Base-by-base conservation (phyloP, 2,329 filamentous ascomycete genomes). In the Rhynchosporium agropyri region DNA sequence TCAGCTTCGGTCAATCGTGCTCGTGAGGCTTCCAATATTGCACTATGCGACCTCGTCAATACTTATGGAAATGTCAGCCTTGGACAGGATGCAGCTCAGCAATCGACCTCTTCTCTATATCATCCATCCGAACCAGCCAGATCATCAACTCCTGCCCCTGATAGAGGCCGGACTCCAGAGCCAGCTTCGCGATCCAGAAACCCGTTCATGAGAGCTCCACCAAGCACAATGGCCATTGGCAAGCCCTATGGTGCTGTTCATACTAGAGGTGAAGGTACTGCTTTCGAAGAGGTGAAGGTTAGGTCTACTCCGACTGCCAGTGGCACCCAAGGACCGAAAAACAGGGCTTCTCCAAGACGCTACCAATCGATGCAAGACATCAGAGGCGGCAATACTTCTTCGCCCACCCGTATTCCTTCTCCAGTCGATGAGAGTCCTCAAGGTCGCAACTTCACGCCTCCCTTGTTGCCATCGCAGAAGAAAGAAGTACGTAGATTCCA, bases 401-500 rank as follows among this genome's bases (percentile, higher is more conserved):
- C 57, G 4, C 57, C 66, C n/a, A 58, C 60, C 36, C 64, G 53
- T 10, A 66, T 65, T 51, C 53, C 65, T n/a, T 58, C 50, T 15
- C 63, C 46, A 53, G 29, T 43, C 59, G 57, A 8, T 3, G 58
- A 60, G 28, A 29, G 26, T 5, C 45, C 45, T 10, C 54, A 46
- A 9, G 31, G 61, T 15, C 64, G 67, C 3, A 63, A 67, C 60
- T 60, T 68, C 4, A 63, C 50, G 28, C 58, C 64, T 26, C 68
- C 69, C 26, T 53, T 66, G 5, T 53, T 64, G 26, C 38, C 46
- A 20, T 53, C 54, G 12, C 57, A 63, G 15, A 64, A 64, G 31
- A 67, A 68, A 49, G 67, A 70, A 61, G 68, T 67, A 65, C n/a
- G 42, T 59, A 20, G 36, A 10, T 29, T 3, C 26, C 40, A 48